Evolutionary conservation across 2,329 filamentous ascomycete species (phyloP).

Genomic region (Plenodomus biglobosus): DNA sequence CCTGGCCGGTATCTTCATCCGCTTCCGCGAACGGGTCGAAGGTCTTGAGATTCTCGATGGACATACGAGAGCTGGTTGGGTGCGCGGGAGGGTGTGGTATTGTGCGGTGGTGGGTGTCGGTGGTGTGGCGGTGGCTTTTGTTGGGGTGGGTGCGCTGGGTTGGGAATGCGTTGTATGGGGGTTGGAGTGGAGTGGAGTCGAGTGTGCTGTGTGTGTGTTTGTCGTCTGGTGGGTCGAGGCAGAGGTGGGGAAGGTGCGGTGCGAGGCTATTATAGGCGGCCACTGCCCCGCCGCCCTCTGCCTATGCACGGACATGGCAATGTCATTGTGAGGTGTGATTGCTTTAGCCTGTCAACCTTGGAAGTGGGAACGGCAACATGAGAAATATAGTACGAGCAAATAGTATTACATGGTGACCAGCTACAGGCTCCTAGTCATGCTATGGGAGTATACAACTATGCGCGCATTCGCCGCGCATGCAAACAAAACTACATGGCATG

Average conservation of each 20-base stretch:
- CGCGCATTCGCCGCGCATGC: constrained; percentile 15
- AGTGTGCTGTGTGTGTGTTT: constrained; percentile 8
- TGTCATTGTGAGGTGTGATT: not conserved
- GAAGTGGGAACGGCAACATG: too few species aligned
- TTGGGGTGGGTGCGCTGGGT: constrained; percentile 3
- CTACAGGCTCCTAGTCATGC: not conserved
- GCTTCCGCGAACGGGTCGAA: constrained; percentile 99
- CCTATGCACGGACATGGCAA: not conserved
- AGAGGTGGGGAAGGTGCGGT: constrained; percentile 24
- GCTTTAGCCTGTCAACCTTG: too few species aligned
- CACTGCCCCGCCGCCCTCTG: not conserved
- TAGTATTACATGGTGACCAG: not conserved
- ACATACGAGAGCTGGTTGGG: constrained; percentile 34
- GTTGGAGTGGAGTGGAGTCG: constrained; percentile 12
- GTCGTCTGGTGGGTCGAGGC: constrained; percentile 6
- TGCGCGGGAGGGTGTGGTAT: constrained; percentile 27
- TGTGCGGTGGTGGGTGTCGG: constrained; percentile 13
- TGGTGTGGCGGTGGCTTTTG: constrained; percentile 7
- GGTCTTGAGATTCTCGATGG: constrained; percentile 50
- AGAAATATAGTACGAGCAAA: too few species aligned
- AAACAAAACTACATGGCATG: not conserved
- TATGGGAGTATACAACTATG: constrained; percentile 17
- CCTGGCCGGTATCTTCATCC: constrained; percentile 98
- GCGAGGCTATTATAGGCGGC: constrained; percentile 1
- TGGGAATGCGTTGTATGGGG: constrained; percentile 11